Conservation (phyloP, 495 filamentous ascomycete species). For the Xanthoparmelia taractica region DNA sequence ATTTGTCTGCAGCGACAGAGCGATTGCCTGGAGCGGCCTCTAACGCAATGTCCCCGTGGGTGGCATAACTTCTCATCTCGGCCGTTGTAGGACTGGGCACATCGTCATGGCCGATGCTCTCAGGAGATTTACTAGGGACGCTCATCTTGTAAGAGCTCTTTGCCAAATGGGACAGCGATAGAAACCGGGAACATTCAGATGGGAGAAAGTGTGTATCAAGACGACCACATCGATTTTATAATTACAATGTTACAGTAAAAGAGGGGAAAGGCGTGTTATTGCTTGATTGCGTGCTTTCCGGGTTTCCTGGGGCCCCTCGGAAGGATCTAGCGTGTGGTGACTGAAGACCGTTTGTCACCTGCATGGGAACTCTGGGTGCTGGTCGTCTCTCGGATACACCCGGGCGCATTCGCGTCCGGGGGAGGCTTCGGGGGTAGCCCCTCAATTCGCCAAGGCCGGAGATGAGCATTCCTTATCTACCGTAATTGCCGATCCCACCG, state of each 20-base stretch:
- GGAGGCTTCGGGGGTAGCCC: no score
- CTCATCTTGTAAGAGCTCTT: not conserved
- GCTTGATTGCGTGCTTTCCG: constrained; percentile 1
- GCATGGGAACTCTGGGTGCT: no score
- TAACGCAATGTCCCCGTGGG: constrained; percentile 20
- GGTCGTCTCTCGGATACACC: no score
- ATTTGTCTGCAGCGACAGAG: constrained; percentile 30
- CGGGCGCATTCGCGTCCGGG: no score
- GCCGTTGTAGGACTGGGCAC: not conserved
- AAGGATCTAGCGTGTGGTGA: no score
- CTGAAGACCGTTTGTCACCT: no score
- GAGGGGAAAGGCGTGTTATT: not conserved
- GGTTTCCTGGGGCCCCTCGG: no score
- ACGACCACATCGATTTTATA: not conserved
- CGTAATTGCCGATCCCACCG: not conserved
- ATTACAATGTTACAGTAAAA: not conserved
- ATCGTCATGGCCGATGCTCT: not conserved
- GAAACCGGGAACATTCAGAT: not conserved
- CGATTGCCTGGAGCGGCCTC: constrained; percentile 16
- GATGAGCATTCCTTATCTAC: constrained; percentile 11
- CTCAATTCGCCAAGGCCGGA: no score
- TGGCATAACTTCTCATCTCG: constrained; percentile 21
- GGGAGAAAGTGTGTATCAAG: not conserved
- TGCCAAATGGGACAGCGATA: not conserved
- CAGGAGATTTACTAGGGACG: not conserved